Base-by-base conservation (phyloP, 108 stramenopile genomes). In the Fragilaria crotonensis region DNA sequence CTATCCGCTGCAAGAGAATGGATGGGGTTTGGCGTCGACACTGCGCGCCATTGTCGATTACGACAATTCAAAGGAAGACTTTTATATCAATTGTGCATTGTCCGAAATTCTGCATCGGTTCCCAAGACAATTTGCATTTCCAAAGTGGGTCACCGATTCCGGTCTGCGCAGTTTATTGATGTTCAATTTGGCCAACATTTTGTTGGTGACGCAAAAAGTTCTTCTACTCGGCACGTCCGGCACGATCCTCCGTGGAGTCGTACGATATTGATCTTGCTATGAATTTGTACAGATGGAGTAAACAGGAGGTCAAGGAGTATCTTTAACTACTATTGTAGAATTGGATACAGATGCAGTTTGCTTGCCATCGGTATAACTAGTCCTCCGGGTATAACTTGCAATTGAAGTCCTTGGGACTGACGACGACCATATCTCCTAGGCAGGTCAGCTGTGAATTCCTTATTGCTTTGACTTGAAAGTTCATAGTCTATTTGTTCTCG, bases 281-380 rank as follows among this genome's bases (percentile, higher is more conserved):
- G 29, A 62, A 46, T 20, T 52, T 83, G 45, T 79, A 79, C 55
- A 14, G 59, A 53, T 83, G 78, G 78, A 79, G 75, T 48, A 45
- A 41, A 14, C 36, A 41, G 36, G 36, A 41, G 14, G 36, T 41
- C 7, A 41, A 41, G 14, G 36, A 41, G 7, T 41, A 11, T 41
- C 7, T 41, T 14, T 41, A 41, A n/a, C n/a, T n/a, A n/a, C n/a
- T n/a, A n/a, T n/a, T n/a, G n/a, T n/a, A n/a, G n/a, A n/a, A n/a
- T n/a, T n/a, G n/a, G n/a, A n/a, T n/a, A n/a, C n/a, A n/a, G n/a
- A n/a, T n/a, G n/a, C n/a, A n/a, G n/a, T n/a, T n/a, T n/a, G n/a
- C n/a, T n/a, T n/a, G n/a, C n/a, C n/a, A n/a, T n/a, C n/a, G n/a
- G n/a, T n/a, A n/a, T n/a, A n/a, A n/a, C n/a, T n/a, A n/a, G n/a